A percentile compares a stretch with the other conserved stretches of the same genome.
Evolutionary conservation across 208 protist genomes (phyloP).

Genomic region (Crithidia bombi): DNA sequence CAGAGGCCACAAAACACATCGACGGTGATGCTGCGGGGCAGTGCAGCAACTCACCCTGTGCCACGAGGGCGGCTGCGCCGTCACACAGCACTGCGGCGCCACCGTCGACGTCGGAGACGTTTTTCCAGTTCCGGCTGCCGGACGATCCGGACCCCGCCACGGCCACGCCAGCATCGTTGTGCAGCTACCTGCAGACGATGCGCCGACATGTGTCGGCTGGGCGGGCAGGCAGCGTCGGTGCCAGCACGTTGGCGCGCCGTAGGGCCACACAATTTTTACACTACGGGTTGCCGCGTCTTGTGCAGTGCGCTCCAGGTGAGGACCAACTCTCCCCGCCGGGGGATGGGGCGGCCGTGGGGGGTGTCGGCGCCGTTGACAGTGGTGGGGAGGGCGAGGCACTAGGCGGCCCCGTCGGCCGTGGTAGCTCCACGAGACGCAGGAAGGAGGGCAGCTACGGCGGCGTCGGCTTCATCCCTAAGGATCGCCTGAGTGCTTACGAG

Average conservation of each 20-base stretch:
- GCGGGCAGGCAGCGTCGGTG: not conserved
- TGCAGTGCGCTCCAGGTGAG: not conserved
- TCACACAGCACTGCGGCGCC: no score
- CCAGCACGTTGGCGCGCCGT: not conserved
- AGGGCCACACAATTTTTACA: not conserved
- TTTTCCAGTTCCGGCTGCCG: not conserved
- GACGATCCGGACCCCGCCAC: not conserved
- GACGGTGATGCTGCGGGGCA: no score
- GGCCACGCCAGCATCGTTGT: slow-evolving; percentile 15
- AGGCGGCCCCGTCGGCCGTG: no score
- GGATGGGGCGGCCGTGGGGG: not conserved
- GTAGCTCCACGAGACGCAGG: not conserved
- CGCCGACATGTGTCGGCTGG: not conserved
- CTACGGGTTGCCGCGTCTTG: not conserved
- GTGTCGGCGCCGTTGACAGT: not conserved
- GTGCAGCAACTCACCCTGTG: no score
- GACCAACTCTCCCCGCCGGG: not conserved
- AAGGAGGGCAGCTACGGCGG: not conserved
- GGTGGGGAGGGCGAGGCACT: not conserved
- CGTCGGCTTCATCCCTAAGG: not conserved
- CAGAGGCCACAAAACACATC: no score
- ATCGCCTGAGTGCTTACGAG: not conserved
- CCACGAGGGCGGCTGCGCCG: no score
- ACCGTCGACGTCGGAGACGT: not conserved
- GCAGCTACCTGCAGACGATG: slow-evolving; percentile 20